Percentiles rank a stretch among this genome's conserved stretches.
Evolutionary conservation across 2,329 filamentous ascomycete species (phyloP).

Genomic region (Stagonosporopsis chrysanthemi): DNA sequence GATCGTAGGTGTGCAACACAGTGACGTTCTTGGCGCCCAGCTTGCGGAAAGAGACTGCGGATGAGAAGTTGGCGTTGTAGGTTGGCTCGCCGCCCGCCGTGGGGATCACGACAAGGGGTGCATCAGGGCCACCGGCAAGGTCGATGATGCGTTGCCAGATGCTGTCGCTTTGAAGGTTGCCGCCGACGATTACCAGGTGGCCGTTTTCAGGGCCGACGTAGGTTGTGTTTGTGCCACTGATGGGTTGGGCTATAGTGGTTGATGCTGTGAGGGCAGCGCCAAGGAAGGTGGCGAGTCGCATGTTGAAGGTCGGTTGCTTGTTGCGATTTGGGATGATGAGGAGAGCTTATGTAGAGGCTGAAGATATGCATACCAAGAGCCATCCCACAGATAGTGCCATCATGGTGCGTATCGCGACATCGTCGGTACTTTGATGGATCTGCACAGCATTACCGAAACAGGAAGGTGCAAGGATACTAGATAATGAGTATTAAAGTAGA

Average conservation of each 20-base stretch:
- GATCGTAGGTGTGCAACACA: conserved; percentile 37
- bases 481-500: not conserved
- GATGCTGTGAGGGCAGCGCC: conserved; percentile 9
- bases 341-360: not conserved
- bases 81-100: conserved; percentile 34
- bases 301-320: not conserved
- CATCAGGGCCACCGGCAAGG: conserved; percentile 33
- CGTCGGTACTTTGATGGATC: conserved; percentile 6
- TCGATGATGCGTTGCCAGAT: conserved; percentile 39
- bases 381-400: conserved; percentile 4
- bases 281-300: conserved; percentile 18
- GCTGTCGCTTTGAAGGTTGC: conserved; percentile 32
- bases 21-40: conserved; percentile 35
- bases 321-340: too few species aligned
- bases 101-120: conserved; percentile 34
- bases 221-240: conserved; percentile 27
- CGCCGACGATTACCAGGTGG: conserved; percentile 34
- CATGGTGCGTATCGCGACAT: conserved; percentile 17
- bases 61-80: conserved; percentile 30
- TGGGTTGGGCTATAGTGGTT: conserved; percentile 19
- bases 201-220: conserved; percentile 35
- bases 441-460: not conserved
- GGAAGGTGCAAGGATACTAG: conserved; percentile 9
- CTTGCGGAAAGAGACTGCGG: conserved; percentile 26
- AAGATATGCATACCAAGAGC: not conserved